Base-by-base conservation (phyloP, 208 protist species). In the Leptomonas seymouri region DNA sequence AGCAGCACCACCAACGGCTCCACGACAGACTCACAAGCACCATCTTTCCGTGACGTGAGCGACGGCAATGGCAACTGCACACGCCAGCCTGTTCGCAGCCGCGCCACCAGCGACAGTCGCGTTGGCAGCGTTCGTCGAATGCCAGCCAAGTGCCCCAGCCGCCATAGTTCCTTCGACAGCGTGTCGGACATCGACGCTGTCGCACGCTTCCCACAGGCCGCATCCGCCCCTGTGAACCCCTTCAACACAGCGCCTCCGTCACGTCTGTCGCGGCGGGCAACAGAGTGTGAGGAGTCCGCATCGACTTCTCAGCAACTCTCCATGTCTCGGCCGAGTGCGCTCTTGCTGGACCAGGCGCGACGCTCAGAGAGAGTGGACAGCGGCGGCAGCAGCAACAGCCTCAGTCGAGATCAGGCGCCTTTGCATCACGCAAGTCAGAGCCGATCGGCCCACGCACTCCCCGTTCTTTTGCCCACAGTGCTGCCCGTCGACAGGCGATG, bases 221-320 rank as follows among this genome's bases (percentile, higher is more conserved):
- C 5, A 2, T 41, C 58, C 3, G 36, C 44, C 16, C 4, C 58
- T 7, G 15, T 27, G 15, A 31, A 46, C 27, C 44, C 41, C 34
- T 11, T 50, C 36, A 58, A 34, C 54, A 50, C 61, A 15, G 34
- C 31, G 0, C 69, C 59, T 12, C 69, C 69, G 49, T 14, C 34
- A 25, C 69, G 45, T 11, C 31, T 75, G 28, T 42, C 61, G 7
- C 56, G 28, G n/a, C 69, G 54, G 2, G 48, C 56, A n/a, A 45
- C 55, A 6, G 18, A 41, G 6, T 45, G 55, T n/a, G n/a, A n/a
- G n/a, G 28, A 65, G 27, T 28, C 30, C 6, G 27, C 48, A 11
- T 31, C 60, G 18, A 44, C 62, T 28, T 25, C 50, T 7, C 41
- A 36, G 25, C 30, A 31, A 21, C 53, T 60, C 51, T 25, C 41